Base-by-base conservation (phyloP, 2,329 filamentous ascomycete genomes). In the Pyrenochaeta sp. region DNA sequence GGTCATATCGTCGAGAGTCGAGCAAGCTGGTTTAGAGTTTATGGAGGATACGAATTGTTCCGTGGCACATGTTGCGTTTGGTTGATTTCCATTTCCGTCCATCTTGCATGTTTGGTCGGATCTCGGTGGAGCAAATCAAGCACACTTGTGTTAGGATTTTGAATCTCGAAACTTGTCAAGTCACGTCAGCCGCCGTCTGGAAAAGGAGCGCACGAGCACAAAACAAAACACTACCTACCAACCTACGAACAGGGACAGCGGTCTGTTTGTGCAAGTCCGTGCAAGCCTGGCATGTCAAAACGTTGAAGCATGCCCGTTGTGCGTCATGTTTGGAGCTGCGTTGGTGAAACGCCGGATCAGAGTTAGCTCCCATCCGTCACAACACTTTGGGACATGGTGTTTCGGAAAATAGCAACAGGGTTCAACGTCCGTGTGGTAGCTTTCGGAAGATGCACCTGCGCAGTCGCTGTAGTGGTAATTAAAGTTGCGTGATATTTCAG, bases 291-390 rank as follows among this genome's bases (percentile, higher is more conserved):
- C 29, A 19, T n/a, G 14, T 32, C 30, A 32, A 32, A n/a, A 32
- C 30, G 18, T 18, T 19, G 30, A 19, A 18, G 30, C 19, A 34
- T 36, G 15, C 29, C 47, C 47, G 47, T 44, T 48, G 42, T 40
- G 35, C 36, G 39, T 48, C 39, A 40, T 34, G 30, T 43, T 51
- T 47, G 36, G 13, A 19, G 20, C 37, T 39, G 20, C 18, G 20
- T 17, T 30, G 26, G 35, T 47, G 44, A 51, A 51, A 51, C 47
- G 26, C 47, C 47, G 44, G 35, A 36, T 17, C 29, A 19, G 30
- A 17, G 15, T 18, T 7, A 19, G 7, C 7, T 9, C n/a, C 15
- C 13, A 31, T 19, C 15, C 15, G 29, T 27, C 24, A 27, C 24
- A 13, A 27, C 24, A n/a, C 24, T n/a, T 27, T 27, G 10, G 24